Conservation (phyloP, 176 grass and related monocot genomes). For the Tillandsia leiboldiana region DNA sequence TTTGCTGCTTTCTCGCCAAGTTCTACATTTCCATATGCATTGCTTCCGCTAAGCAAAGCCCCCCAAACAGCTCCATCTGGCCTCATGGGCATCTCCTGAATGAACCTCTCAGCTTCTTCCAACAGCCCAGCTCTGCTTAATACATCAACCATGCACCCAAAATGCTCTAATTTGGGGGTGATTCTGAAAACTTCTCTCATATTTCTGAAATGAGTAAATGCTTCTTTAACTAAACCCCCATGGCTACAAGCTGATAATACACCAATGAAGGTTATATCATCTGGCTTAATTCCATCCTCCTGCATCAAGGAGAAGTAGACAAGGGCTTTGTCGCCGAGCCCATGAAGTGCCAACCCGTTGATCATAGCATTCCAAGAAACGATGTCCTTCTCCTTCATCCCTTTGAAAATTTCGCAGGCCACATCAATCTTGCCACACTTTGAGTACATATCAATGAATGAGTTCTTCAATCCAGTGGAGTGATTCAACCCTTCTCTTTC, state of each 20-base stretch:
- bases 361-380: slow-evolving; percentile 7
- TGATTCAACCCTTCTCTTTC: neutral
- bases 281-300: neutral
- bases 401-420: neutral
- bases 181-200: neutral
- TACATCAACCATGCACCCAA: slow-evolving; percentile 9
- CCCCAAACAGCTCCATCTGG: slow-evolving; percentile 5
- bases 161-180: slow-evolving; percentile 1
- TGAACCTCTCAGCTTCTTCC: neutral
- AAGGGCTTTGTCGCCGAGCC: slow-evolving; percentile 1
- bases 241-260: slow-evolving; percentile 2
- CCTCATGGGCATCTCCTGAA: neutral
- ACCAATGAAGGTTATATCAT: slow-evolving; percentile 6
- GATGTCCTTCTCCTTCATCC: neutral
- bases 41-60: slow-evolving; percentile 3
- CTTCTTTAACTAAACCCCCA: neutral
- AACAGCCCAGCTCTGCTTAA: slow-evolving; percentile 10
- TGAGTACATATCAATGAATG: slow-evolving; percentile 1
- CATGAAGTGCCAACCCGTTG: slow-evolving; percentile 1
- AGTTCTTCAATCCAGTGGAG: neutral
- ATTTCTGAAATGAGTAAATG: neutral
- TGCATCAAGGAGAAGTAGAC: neutral
- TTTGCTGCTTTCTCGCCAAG: slow-evolving; percentile 2
- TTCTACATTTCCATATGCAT: neutral
- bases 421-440: neutral